These are phyloP conservation scores for Coffea eugenioides DNA, from an alignment of 257 asterid species.

Conservation along the genomic window DNA sequence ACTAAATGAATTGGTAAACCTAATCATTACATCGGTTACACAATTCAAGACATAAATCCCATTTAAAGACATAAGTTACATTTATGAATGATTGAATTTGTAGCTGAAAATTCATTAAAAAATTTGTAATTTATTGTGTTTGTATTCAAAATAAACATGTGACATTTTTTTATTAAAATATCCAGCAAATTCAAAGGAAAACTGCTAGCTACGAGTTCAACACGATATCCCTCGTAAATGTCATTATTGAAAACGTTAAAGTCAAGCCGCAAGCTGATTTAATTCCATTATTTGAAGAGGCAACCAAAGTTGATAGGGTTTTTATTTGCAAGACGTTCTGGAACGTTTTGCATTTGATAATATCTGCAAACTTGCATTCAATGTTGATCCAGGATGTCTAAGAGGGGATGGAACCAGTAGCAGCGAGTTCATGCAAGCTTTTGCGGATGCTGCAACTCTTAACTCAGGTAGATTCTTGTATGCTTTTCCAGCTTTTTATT, in stretches of 20 bases:
- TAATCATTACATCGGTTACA: too few relatives aligned
- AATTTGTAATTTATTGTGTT: too few relatives aligned
- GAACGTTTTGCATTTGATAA: constrained; percentile 87
- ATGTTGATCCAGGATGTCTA: constrained; percentile 72
- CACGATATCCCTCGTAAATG: constrained; percentile 74
- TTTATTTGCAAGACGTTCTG: constrained; percentile 70
- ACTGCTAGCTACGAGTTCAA: constrained; percentile 88
- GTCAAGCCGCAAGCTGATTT: constrained; percentile 47
- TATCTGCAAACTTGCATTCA: constrained; percentile 68
- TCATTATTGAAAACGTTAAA: constrained; percentile 58
- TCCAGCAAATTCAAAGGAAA: constrained; percentile 50
- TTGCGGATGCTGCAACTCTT: constrained; percentile 71
- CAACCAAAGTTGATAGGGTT: constrained; percentile 21
- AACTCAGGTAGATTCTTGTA: constrained; percentile 76
- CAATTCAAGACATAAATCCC: too few relatives aligned
- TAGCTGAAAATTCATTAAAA: too few relatives aligned
- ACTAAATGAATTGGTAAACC: too few relatives aligned
- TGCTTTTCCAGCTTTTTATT: constrained; percentile 41
- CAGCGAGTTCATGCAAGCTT: constrained; percentile 71
- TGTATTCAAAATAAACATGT: too few relatives aligned
- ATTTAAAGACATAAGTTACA: too few relatives aligned
- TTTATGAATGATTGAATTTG: too few relatives aligned
- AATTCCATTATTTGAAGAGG: constrained; percentile 48
- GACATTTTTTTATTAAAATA: too few relatives aligned
- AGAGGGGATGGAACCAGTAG: constrained; percentile 59